A percentile compares a stretch with the other conserved stretches of the same genome.
These are phyloP conservation scores for Paramarasmius palmivorus DNA, from an alignment of 1,284 basidiomycete genomes.

Conservation along the genomic window DNA sequence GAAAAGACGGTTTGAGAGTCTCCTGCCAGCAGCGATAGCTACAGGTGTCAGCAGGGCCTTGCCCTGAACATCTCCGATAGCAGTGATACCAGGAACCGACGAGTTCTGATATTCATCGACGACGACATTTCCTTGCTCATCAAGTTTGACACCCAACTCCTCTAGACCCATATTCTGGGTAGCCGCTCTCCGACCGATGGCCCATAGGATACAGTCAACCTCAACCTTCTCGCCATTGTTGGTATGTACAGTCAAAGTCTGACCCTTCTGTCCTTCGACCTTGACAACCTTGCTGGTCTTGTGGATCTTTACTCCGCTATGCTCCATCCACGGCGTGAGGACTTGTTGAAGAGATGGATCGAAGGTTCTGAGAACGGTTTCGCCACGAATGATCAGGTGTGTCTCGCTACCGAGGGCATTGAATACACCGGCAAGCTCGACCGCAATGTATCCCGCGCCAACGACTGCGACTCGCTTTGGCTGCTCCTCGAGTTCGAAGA, in stretches of 20 bases:
- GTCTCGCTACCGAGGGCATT: slow-evolving; percentile 88
- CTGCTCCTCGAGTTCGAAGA: slow-evolving; percentile 90
- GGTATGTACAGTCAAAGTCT: slow-evolving; percentile 68
- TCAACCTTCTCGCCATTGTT: slow-evolving; percentile 77
- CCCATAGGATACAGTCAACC: slow-evolving; percentile 92
- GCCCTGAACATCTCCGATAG: slow-evolving; percentile 92
- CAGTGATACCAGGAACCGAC: slow-evolving; percentile 69
- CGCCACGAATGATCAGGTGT: slow-evolving; percentile 88
- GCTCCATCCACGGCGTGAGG: slow-evolving; percentile 92
- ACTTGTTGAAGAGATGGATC: slow-evolving; percentile 87
- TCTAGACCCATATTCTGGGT: slow-evolving; percentile 83
- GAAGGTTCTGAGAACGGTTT: slow-evolving; percentile 91
- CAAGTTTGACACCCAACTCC: slow-evolving; percentile 74
- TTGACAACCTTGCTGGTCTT: slow-evolving; percentile 75
- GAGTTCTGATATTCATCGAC: slow-evolving; percentile 94
- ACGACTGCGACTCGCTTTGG: slow-evolving; percentile 93
- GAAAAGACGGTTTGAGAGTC: slow-evolving; percentile 88
- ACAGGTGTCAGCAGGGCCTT: slow-evolving; percentile 96
- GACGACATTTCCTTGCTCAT: slow-evolving; percentile 79
- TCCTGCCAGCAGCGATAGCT: slow-evolving; percentile 93
- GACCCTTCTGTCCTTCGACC: slow-evolving; percentile 74
- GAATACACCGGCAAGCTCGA: slow-evolving; percentile 91
- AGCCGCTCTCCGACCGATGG: slow-evolving; percentile 86
- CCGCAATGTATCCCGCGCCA: slow-evolving; percentile 97
- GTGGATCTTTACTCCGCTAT: slow-evolving; percentile 89